Conservation (phyloP, 768 basidiomycete genomes). For the Galerina marginata region DNA sequence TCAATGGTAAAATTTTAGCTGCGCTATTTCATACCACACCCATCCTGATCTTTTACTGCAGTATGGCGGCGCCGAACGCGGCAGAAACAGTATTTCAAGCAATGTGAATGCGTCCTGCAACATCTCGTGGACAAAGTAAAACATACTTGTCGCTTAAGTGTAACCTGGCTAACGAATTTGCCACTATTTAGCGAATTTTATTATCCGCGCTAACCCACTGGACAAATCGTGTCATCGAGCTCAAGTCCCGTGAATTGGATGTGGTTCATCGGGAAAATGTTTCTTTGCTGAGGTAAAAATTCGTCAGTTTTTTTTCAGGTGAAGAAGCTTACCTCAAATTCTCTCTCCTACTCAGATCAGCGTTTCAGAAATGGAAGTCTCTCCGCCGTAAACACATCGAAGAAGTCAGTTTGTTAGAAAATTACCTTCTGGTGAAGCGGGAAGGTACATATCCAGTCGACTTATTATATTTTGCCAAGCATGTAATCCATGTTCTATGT, state of each 20-base stretch:
- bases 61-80: slow-evolving; percentile 53
- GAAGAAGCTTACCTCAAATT: background rate
- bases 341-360: slow-evolving; percentile 43
- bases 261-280: slow-evolving; percentile 50
- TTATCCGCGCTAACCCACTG: slow-evolving; percentile 56
- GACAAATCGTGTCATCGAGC: slow-evolving; percentile 75
- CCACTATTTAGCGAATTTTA: slow-evolving; percentile 54
- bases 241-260: slow-evolving; percentile 77
- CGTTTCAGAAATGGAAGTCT: slow-evolving; percentile 74
- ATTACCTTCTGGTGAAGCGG: slow-evolving; percentile 78
- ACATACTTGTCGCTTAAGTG: background rate
- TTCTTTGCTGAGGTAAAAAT: slow-evolving; percentile 37
- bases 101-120: slow-evolving; percentile 49
- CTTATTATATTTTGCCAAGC: background rate
- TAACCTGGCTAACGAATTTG: background rate
- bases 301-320: background rate
- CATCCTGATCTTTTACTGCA: slow-evolving; percentile 24
- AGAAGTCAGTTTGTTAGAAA: slow-evolving; percentile 81
- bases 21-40: background rate
- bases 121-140: slow-evolving; percentile 45
- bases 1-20: slow-evolving; percentile 19
- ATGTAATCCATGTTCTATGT: slow-evolving; percentile 6
- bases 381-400: slow-evolving; percentile 68
- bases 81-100: slow-evolving; percentile 42
- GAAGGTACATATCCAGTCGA: slow-evolving; percentile 57